Evolutionary conservation across 176 grass and related monocot genomes (phyloP).

Genomic region (Metroxylon sagu): DNA sequence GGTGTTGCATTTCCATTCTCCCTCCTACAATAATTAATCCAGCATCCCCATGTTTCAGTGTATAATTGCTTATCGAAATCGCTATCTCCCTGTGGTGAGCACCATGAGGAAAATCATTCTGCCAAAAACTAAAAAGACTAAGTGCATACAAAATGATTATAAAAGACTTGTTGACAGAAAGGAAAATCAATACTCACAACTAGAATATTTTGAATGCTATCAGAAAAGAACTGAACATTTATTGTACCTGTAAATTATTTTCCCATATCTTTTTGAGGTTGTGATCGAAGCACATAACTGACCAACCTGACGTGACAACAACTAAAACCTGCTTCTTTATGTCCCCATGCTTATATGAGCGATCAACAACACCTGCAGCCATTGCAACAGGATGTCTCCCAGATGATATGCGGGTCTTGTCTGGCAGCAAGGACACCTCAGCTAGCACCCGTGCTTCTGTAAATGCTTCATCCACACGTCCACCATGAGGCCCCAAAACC

Average conservation of each 20-base stretch:
- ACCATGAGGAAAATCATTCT: constrained; percentile 72
- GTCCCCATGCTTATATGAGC: constrained; percentile 36
- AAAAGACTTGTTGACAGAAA: not conserved
- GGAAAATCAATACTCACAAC: constrained; percentile 3
- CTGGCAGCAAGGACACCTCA: constrained; percentile 66
- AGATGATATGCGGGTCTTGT: constrained; percentile 59
- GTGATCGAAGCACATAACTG: constrained; percentile 97
- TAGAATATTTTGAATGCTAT: not conserved
- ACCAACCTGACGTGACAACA: constrained; percentile 91
- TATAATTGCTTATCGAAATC: constrained; percentile 78
- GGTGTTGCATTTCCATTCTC: constrained; percentile 95
- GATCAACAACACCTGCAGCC: constrained; percentile 73
- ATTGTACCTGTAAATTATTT: constrained; percentile 57
- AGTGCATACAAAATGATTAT: not conserved
- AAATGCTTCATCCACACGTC: constrained; percentile 54
- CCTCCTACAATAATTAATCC: constrained; percentile 78
- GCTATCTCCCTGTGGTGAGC: constrained; percentile 80
- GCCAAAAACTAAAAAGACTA: not conserved
- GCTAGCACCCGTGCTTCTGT: constrained; percentile 69
- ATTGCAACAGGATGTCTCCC: constrained; percentile 75
- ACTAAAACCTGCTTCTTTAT: constrained; percentile 71
- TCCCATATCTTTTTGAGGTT: constrained; percentile 98
- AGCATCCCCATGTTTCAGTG: constrained; percentile 80
- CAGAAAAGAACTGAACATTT: not conserved
- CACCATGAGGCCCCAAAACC: constrained; percentile 39